Conservation (phyloP, 495 filamentous ascomycete genomes). For the Aspergillus mulundensis region DNA sequence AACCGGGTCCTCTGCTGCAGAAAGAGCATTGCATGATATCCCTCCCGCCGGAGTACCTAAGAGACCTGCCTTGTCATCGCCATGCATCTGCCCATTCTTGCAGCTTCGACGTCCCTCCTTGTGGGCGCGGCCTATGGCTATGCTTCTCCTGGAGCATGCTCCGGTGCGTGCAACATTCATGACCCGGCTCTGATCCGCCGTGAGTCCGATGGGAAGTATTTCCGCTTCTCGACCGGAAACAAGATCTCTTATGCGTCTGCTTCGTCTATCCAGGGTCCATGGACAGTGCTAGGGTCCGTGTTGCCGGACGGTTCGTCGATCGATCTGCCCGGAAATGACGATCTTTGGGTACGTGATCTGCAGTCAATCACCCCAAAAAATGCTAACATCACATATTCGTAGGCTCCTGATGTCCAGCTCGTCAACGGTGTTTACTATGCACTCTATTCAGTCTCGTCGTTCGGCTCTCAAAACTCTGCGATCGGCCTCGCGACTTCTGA, state of each 20-base stretch:
- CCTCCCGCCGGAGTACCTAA: not conserved
- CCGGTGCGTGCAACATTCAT: slow-evolving; percentile 57
- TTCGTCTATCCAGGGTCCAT: slow-evolving; percentile 58
- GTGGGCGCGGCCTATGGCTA: slow-evolving; percentile 35
- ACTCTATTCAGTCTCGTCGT: slow-evolving; percentile 68
- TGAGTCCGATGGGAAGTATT: slow-evolving; percentile 61
- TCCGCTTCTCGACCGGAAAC: slow-evolving; percentile 67
- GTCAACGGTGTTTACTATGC: slow-evolving; percentile 60
- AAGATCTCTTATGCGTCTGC: slow-evolving; percentile 61
- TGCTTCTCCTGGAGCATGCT: slow-evolving; percentile 54
- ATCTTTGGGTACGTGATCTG: slow-evolving; percentile 55
- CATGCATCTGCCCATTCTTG: slow-evolving; percentile 6
- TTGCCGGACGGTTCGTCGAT: slow-evolving; percentile 60
- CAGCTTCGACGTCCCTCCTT: slow-evolving; percentile 8
- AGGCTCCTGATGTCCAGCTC: slow-evolving; percentile 63
- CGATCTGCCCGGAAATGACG: slow-evolving; percentile 52
- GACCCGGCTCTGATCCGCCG: slow-evolving; percentile 64
- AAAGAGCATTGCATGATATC: not conserved
- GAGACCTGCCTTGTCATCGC: not conserved
- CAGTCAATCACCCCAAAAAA: not conserved
- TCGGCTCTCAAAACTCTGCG: slow-evolving; percentile 60
- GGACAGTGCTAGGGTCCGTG: slow-evolving; percentile 57
- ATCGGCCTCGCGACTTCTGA: slow-evolving; percentile 66
- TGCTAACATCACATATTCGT: slow-evolving; percentile 6
- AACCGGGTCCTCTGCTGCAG: not conserved